A percentile compares a stretch with the other conserved stretches of the same genome.
phyloP scores from a whole-genome alignment of 2,329 filamentous ascomycete genomes.

The Paracamarosporium sp. region DNA sequence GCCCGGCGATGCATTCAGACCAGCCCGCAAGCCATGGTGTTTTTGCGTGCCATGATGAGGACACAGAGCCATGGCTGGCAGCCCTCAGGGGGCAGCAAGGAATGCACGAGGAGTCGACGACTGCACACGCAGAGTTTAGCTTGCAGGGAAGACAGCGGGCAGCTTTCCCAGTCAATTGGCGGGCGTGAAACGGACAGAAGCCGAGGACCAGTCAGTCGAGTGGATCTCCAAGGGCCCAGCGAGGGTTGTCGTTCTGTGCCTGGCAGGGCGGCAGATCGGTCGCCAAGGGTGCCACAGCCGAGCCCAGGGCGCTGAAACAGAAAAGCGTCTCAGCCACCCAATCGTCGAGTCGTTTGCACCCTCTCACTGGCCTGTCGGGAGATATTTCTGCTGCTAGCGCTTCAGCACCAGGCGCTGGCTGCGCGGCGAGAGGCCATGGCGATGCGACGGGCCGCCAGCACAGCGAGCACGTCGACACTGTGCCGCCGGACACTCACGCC shows the following conservation, averaged over 20 bases:
- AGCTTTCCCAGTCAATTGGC: slow-evolving; percentile 32
- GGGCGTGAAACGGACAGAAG: slow-evolving; percentile 14
- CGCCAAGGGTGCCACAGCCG: slow-evolving; percentile 38
- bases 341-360: slow-evolving; percentile 15
- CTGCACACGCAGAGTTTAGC: slow-evolving; percentile 20
- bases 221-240: slow-evolving; percentile 6
- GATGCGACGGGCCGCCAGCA: slow-evolving; percentile 35
- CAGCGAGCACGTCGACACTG: slow-evolving; percentile 22
- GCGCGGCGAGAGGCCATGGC: slow-evolving; percentile 20
- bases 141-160: slow-evolving; percentile 30
- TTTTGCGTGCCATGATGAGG: slow-evolving; percentile 32
- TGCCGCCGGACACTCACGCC: slow-evolving; percentile 5
- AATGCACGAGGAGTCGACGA: slow-evolving; percentile 35
- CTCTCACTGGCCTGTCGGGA: slow-evolving; percentile 28
- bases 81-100: slow-evolving; percentile 27
- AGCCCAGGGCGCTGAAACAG: slow-evolving; percentile 28
- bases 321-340: slow-evolving; percentile 21
- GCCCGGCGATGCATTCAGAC: slow-evolving; percentile 22
- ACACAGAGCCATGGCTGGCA: slow-evolving; percentile 28
- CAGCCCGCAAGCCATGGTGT: slow-evolving; percentile 32
- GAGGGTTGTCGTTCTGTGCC: slow-evolving; percentile 30
- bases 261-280: slow-evolving; percentile 28
- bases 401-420: slow-evolving; percentile 31
- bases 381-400: slow-evolving; percentile 30
- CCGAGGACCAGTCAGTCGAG: slow-evolving; percentile 28